Evolutionary conservation across 192 early-diverging fungal species (phyloP).

Genomic region (Tieghemiomyces parasiticus): DNA sequence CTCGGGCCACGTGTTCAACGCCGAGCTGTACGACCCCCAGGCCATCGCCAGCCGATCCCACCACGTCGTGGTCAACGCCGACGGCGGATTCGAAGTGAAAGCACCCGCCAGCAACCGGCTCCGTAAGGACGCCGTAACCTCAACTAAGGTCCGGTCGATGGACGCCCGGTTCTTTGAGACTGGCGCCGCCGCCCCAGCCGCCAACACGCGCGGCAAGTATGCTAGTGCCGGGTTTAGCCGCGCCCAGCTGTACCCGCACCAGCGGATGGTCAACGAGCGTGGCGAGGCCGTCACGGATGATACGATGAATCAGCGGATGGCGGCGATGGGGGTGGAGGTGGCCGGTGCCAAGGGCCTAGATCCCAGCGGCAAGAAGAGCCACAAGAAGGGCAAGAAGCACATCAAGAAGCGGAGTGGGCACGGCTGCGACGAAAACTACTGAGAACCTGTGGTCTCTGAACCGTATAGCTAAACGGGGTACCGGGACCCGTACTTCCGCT

Average conservation of each 20-base stretch:
- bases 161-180: constrained; percentile 6
- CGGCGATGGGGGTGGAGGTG: constrained; percentile 18
- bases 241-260: constrained; percentile 47
- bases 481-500: too few relatives aligned
- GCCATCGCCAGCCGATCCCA: constrained; percentile 16
- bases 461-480: too few relatives aligned
- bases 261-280: constrained; percentile 28
- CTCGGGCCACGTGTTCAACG: constrained; percentile 46
- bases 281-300: constrained; percentile 22
- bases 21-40: constrained; percentile 55
- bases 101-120: constrained; percentile 3
- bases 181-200: constrained; percentile 16
- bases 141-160: constrained; percentile 18
- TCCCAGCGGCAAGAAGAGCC: constrained; percentile 34
- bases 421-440: constrained; percentile 25
- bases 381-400: constrained; percentile 65
- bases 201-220: constrained; percentile 37
- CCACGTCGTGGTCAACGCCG: constrained; percentile 32
- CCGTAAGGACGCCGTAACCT: constrained; percentile 12
- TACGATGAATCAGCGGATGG: constrained; percentile 16
- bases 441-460: too few relatives aligned
- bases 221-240: constrained; percentile 26
- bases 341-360: constrained; percentile 15
- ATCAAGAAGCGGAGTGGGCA: constrained; percentile 55
- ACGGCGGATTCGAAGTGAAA: constrained; percentile 21